Base-by-base conservation (phyloP, 129 eudicot species). In the Oenanthe sinensis region DNA sequence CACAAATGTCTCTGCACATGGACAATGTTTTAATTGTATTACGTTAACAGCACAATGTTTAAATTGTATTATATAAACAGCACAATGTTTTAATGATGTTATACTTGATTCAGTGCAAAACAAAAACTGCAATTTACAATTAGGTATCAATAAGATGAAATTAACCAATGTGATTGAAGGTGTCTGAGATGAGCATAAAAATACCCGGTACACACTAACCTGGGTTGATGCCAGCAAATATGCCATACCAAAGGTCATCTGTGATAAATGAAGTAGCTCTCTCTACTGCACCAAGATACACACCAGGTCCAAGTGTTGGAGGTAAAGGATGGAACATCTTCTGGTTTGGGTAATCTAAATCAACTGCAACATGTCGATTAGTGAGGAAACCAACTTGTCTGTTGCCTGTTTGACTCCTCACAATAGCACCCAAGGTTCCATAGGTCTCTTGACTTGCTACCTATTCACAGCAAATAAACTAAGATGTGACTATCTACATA, bases 241-340 rank as follows among this genome's bases (percentile, higher is more conserved):
- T 91, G 67, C 96, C 98, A 84, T 89, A 94, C 98, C 97, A 94
- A 40, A 91, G 92, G 79, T 94, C 98, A 74, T 94, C 98, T 75
- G 96, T 90, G 82, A 94, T 94, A 77, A 91, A 94, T 33, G 98
- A 94, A 76, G 97, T 94, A 77, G 98, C 98, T 89, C 97, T 90
- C 80, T 94, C 98, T 43, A 91, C 98, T 40, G 97, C 92, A 83
- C 98, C 98, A 43, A 94, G 93, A 85, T 94, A 94, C 73, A 94
- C 91, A 62, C 98, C 97, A 75, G 97, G 96, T 80, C 98, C 98
- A 85, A 94, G 98, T 65, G 96, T 87, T 28, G 97, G 98, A 73
- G 98, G 98, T 52, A 94, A 83, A 46, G 98, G 98, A 88, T 94
- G 98, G 85, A 91, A 94, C 97, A 94, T 94, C 87, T 94, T 94